phyloP scores from a whole-genome alignment of 257 asterid genomes.

The Catharanthus roseus region DNA sequence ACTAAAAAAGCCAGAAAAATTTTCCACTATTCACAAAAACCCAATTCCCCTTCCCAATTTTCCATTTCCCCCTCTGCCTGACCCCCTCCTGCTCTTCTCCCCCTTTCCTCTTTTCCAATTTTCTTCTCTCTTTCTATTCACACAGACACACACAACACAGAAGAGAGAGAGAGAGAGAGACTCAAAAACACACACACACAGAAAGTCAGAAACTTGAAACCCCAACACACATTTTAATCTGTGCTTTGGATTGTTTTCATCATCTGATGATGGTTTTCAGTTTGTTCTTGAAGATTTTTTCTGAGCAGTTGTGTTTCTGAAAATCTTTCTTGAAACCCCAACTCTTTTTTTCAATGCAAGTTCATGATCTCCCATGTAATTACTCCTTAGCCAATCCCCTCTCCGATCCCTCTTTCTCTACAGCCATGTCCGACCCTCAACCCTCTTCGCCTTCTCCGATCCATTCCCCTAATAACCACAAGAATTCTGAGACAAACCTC shows the following conservation, averaged over 20 bases:
- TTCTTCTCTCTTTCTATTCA: neutral
- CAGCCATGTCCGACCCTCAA: slow-evolving; percentile 35
- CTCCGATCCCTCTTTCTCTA: slow-evolving; percentile 25
- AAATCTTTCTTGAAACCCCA: slow-evolving; percentile 17
- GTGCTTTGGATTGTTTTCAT: neutral
- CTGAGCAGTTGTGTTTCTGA: neutral
- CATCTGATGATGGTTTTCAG: neutral
- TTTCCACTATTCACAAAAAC: neutral
- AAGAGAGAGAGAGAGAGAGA: neutral
- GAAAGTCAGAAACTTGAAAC: slow-evolving; percentile 1
- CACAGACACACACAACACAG: neutral
- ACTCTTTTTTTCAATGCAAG: slow-evolving; percentile 28
- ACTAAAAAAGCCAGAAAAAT: neutral
- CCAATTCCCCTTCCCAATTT: neutral
- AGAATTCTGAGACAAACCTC: slow-evolving; percentile 26
- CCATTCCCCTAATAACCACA: slow-evolving; percentile 32
- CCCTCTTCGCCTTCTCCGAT: slow-evolving; percentile 61
- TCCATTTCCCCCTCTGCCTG: neutral
- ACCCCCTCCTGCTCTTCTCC: neutral
- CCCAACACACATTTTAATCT: slow-evolving; percentile 6
- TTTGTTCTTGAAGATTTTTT: neutral
- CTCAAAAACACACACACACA: neutral
- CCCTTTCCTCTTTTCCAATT: slow-evolving; percentile 9
- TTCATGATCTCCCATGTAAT: slow-evolving; percentile 39
- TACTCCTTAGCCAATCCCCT: slow-evolving; percentile 27